Percentiles rank a stretch among this genome's conserved stretches.
Conservation (phyloP, 495 filamentous ascomycete species). For the Tuber magnatum region DNA sequence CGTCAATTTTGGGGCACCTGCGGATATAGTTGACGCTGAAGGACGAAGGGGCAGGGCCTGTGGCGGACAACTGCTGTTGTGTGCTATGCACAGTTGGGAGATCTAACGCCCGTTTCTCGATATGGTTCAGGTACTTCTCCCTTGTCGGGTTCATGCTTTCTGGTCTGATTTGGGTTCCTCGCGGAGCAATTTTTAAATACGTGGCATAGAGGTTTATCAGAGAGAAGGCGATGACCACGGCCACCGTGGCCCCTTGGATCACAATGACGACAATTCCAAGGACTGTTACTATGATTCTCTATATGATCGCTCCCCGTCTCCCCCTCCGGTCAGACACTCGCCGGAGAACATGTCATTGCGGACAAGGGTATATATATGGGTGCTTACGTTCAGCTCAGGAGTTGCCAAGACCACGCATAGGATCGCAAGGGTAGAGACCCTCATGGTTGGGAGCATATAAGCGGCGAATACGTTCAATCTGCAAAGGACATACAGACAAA, state of each 20-base stretch:
- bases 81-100: constrained; percentile 44
- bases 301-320: constrained; percentile 2
- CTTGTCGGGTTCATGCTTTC: constrained; percentile 49
- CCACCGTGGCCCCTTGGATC: constrained; percentile 58
- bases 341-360: constrained; percentile 10
- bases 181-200: constrained; percentile 60
- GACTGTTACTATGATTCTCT: constrained; percentile 55
- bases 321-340: constrained; percentile 23
- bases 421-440: constrained; percentile 54
- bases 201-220: constrained; percentile 57
- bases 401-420: constrained; percentile 60
- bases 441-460: constrained; percentile 61
- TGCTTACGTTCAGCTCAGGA: constrained; percentile 50
- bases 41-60: constrained; percentile 16
- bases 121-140: constrained; percentile 56
- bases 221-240: constrained; percentile 58
- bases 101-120: constrained; percentile 52
- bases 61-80: constrained; percentile 43
- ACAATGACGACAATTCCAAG: constrained; percentile 66
- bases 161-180: constrained; percentile 56
- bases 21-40: constrained; percentile 57
- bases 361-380: constrained; percentile 11
- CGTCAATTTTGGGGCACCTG: constrained; percentile 63
- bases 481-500: not conserved
- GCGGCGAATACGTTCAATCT: constrained; percentile 53